Base-by-base conservation (phyloP, 768 basidiomycete genomes). In the Cyclocybe aegerita region DNA sequence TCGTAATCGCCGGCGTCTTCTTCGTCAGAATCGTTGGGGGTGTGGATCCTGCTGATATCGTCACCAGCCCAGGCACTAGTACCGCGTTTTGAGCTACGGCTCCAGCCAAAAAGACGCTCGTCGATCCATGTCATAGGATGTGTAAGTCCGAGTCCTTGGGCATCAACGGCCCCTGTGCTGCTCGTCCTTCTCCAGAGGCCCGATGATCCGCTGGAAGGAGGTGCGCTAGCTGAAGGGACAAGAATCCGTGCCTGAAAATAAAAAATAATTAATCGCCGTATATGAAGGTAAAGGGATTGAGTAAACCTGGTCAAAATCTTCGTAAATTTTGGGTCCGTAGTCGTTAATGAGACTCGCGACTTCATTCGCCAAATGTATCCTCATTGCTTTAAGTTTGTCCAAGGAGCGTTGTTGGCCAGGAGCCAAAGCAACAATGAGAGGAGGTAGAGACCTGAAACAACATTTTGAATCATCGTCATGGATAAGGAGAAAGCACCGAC, bases 121-220 rank as follows among this genome's bases (percentile, higher is more conserved):
- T 97, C 93, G 11, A 96, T 79, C 93, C 93, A 96, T 10, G 88
- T 85, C 88, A 96, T 93, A 0, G 93, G 93, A 68, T 97, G 93
- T 10, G 84, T 88, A 32, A 95, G 77, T 29, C 92, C 79, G 45
- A 86, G 82, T 39, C 89, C 90, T 70, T 92, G 90, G 0, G 87
- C 88, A 64, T 90, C 90, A n/a, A 90, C 85, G 32, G 86, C 88
- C 17, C 88, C 89, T 37, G 81, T 85, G 32, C 85, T 82, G 58
- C 85, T 89, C 70, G 90, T 93, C 31, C 92, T 74, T 50, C 85
- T 77, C 82, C 90, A 89, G 42, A 93, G 63, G 7, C 89, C 90
- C 9, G 86, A 80, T 5, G 80, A 79, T 11, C 82, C 82, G 39
- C 81, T 82, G 0, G 91, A 91, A 2, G 91, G 89, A 1, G 93